Evolutionary conservation across 129 eudicot genomes (phyloP).

Genomic region (Cynara cardunculus): DNA sequence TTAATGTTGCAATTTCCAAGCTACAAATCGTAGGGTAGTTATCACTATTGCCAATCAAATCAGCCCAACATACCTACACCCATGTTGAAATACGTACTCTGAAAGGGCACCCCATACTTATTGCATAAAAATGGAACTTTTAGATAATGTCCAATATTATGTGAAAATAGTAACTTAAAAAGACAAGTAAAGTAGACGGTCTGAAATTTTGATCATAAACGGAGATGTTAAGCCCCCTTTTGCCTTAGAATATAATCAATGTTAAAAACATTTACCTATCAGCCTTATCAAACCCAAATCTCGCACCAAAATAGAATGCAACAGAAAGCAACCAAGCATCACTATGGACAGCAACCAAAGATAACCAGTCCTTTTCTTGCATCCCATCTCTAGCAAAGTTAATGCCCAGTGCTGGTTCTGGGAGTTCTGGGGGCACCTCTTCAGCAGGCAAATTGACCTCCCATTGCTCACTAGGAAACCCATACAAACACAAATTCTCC

Average conservation of each 20-base stretch:
- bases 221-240: neutral
- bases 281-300: slow-evolving; percentile 81
- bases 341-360: slow-evolving; percentile 86
- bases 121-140: neutral
- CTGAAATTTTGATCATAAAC: neutral
- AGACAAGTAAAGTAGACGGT: neutral
- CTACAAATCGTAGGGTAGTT: neutral
- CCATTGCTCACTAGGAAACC: slow-evolving; percentile 88
- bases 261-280: slow-evolving; percentile 48
- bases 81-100: neutral
- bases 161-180: neutral
- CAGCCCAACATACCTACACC: neutral
- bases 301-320: slow-evolving; percentile 85
- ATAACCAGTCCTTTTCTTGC: slow-evolving; percentile 85
- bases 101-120: neutral
- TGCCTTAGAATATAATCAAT: neutral
- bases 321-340: slow-evolving; percentile 88
- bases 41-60: neutral
- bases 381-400: slow-evolving; percentile 91
- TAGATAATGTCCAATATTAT: neutral
- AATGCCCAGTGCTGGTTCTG: slow-evolving; percentile 88
- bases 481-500: slow-evolving; percentile 81
- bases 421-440: slow-evolving; percentile 85
- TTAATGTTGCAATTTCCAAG: neutral
- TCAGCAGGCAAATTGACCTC: slow-evolving; percentile 91